These are phyloP conservation scores for Polytrichum commune DNA, from an alignment of 225 moss, liverwort and hornwort genomes.

Conservation along the genomic window DNA sequence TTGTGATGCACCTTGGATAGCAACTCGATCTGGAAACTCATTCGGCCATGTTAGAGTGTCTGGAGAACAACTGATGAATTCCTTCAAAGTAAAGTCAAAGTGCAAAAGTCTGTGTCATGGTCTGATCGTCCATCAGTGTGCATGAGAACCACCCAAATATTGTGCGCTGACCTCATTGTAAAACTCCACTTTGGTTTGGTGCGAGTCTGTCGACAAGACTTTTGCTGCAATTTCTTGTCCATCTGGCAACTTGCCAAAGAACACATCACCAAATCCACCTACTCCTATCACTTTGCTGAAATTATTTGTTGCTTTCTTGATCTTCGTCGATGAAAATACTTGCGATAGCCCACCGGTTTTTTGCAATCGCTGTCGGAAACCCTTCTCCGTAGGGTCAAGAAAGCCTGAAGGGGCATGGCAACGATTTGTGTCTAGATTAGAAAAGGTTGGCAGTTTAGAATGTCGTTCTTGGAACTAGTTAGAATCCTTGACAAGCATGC, in stretches of 20 bases:
- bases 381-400: slow-evolving; percentile 3
- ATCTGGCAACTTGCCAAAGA: slow-evolving; percentile 42
- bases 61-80: too few species aligned
- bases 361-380: slow-evolving; percentile 1
- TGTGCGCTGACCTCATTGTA: slow-evolving; percentile 26
- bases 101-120: too few species aligned
- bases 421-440: neutral
- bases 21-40: slow-evolving; percentile 31
- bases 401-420: neutral
- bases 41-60: too few species aligned
- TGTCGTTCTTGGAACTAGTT: neutral
- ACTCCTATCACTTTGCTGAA: slow-evolving; percentile 32
- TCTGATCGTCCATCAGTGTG: too few species aligned
- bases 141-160: too few species aligned
- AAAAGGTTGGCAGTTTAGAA: too few species aligned
- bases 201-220: slow-evolving; percentile 30
- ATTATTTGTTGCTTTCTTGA: slow-evolving; percentile 27
- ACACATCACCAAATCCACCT: slow-evolving; percentile 55
- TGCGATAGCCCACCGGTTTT: neutral
- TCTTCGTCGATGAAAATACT: slow-evolving; percentile 9
- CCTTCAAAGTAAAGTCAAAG: too few species aligned
- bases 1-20: slow-evolving; percentile 49
- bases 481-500: neutral
- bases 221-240: slow-evolving; percentile 60
- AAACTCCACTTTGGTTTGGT: slow-evolving; percentile 35